Percentiles rank a stretch among this genome's conserved stretches.
Conservation (phyloP, 176 grass and related monocot species). For the Triticum monococcum region DNA sequence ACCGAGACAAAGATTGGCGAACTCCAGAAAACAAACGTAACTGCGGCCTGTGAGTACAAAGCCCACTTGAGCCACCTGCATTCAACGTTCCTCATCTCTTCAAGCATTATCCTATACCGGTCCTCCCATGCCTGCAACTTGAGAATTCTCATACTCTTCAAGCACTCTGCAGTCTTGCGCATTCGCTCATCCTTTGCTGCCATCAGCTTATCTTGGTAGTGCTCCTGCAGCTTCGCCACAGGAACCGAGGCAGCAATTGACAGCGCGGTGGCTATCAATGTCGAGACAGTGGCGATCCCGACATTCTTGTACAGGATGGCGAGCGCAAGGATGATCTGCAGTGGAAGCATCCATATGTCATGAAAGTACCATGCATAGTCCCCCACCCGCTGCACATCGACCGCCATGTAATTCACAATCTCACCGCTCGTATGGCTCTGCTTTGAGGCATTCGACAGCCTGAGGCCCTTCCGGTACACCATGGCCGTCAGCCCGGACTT, state of each 20-base stretch:
- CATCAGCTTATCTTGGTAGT: conserved; percentile 97
- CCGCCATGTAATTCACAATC: conserved; percentile 99
- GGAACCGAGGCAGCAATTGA: conserved; percentile 87
- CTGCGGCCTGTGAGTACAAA: conserved; percentile 84
- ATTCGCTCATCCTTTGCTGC: conserved; percentile 92
- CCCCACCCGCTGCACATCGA: conserved; percentile 96
- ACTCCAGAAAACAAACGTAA: conserved; percentile 99
- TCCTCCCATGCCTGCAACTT: conserved; percentile 98
- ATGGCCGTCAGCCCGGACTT: conserved; percentile 87
- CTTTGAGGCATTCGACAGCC: conserved; percentile 65
- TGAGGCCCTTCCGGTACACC: conserved; percentile 93
- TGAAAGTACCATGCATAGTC: conserved; percentile 99
- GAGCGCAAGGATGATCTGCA: conserved; percentile 93
- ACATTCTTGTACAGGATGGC: conserved; percentile 89
- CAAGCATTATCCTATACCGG: conserved; percentile 62
- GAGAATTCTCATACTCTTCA: conserved; percentile 92
- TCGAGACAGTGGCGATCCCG: conserved; percentile 68
- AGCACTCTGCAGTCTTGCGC: conserved; percentile 90
- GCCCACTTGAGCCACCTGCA: conserved; percentile 82
- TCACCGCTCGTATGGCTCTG: conserved; percentile 93
- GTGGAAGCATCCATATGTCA: conserved; percentile 96
- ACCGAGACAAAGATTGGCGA: conserved; percentile 92
- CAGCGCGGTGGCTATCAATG: conserved; percentile 67
- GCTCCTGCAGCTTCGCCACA: conserved; percentile 87
- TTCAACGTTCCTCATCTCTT: conserved; percentile 92